phyloP scores from a whole-genome alignment of 306 rosid genomes.

The Dalbergia cultrata region DNA sequence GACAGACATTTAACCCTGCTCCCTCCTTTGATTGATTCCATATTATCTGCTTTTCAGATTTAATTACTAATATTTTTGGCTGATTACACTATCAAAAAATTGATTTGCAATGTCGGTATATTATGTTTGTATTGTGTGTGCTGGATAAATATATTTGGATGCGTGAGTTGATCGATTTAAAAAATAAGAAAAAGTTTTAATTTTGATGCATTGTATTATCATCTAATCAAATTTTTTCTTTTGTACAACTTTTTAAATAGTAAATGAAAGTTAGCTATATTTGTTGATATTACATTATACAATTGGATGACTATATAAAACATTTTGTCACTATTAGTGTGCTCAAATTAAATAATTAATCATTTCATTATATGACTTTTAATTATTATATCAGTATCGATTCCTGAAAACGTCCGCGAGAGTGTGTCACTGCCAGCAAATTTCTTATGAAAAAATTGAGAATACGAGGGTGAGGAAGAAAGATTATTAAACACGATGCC shows the following conservation, averaged over 20 bases:
- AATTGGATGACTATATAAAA: no score
- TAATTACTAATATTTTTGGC: not conserved
- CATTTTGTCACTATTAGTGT: no score
- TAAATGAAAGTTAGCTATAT: no score
- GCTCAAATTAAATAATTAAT: conserved; percentile 25
- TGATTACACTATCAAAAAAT: not conserved
- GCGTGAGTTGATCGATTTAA: not conserved
- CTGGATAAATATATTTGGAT: not conserved
- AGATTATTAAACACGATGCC: not conserved
- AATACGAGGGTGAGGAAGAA: not conserved
- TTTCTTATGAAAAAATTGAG: not conserved
- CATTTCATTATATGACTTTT: not conserved
- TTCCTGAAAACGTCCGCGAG: not conserved
- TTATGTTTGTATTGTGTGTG: not conserved
- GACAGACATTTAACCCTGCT: conserved; percentile 6
- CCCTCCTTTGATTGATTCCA: not conserved
- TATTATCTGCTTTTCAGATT: no score
- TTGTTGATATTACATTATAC: no score
- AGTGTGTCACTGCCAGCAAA: conserved; percentile 3
- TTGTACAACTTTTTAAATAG: no score
- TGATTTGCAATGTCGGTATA: not conserved
- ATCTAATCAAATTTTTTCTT: no score
- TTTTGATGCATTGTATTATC: no score
- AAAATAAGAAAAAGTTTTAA: not conserved
- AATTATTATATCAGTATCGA: conserved; percentile 1